A percentile compares a stretch with the other conserved stretches of the same genome.
Conservation (phyloP, 305 asterid species). For the Fraxinus dipetala region DNA sequence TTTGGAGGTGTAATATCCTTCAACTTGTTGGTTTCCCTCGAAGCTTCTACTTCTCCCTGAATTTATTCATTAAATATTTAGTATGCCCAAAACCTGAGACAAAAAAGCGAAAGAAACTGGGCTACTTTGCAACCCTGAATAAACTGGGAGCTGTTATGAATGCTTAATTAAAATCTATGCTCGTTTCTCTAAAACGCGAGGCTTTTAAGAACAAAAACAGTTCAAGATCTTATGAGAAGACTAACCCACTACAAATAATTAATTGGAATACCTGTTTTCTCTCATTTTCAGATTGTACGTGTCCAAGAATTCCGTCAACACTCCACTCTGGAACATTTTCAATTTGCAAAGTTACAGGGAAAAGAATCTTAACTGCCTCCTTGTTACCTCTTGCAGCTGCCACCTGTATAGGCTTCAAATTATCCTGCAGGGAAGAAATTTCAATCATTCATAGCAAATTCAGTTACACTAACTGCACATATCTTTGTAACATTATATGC, state of each 20-base stretch:
- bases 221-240: background rate
- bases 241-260: background rate
- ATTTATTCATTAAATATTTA: conserved; percentile 18
- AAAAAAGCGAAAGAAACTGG: conserved; percentile 12
- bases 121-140: background rate
- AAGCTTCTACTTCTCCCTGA: conserved; percentile 48
- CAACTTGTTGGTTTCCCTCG: conserved; percentile 36
- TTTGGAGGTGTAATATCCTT: conserved; percentile 38
- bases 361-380: conserved; percentile 68
- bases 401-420: conserved; percentile 70
- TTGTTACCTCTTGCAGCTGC: conserved; percentile 75
- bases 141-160: background rate
- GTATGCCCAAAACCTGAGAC: background rate
- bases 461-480: background rate
- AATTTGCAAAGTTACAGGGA: conserved; percentile 53
- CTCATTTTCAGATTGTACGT: conserved; percentile 52
- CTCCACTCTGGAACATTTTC: conserved; percentile 60
- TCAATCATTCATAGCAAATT: conserved; percentile 4
- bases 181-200: conserved; percentile 1
- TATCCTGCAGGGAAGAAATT: conserved; percentile 58
- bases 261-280: conserved; percentile 44
- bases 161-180: background rate
- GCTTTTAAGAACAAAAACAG: background rate
- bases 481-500: background rate
- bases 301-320: conserved; percentile 67